Evolutionary conservation across 2,329 filamentous ascomycete species (phyloP), one percentile per base, ranked within the genome.

Genomic region (Albifimbria verrucaria): DNA sequence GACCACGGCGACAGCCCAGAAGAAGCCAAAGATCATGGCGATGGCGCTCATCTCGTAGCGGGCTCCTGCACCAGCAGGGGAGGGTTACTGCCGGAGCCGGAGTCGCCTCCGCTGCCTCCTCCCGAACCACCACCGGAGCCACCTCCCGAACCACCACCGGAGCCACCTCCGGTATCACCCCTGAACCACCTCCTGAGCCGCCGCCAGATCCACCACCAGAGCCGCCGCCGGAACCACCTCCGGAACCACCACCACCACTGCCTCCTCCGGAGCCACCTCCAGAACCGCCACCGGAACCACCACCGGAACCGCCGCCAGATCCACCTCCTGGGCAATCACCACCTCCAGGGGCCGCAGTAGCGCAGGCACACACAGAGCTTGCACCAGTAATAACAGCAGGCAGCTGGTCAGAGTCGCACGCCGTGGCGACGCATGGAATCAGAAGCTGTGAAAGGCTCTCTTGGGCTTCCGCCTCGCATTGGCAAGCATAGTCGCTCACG

Each of bases 391-490:
- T 63, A 5, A 68, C 62, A 21, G 55, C 62, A 15, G 55, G 56
- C 21, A 66, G 52, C 2, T 59, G 59, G 3, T 52, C 57, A 6
- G 59, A 43, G 1, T 57, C 59, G 39, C 66, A 68, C 3, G 59
- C 62, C 1, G 59, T 65, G 2, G 59, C 57, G 11, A 68, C 63
- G 47, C 65, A 68, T 10, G 65, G 65, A 15, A 63, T 56, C 25
- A 67, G 56, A 22, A 62, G 54, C 28, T 55, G 46, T 3, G 64
- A 62, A 2, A 68, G 52, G 11, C 55, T 57, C 22, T 55, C 52
- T 45, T 62, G 59, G 9, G 60, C 59, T 6, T 58, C 59, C 7
- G 59, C 53, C 23, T 61, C 50, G 47, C 65, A 68, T 24, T 67
- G 65, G 26, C 65, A 68, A 6, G 50, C 52, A 44, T 62, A 68